phyloP scores from a whole-genome alignment of 768 basidiomycete genomes.

The Tricholoma saponaceum region DNA sequence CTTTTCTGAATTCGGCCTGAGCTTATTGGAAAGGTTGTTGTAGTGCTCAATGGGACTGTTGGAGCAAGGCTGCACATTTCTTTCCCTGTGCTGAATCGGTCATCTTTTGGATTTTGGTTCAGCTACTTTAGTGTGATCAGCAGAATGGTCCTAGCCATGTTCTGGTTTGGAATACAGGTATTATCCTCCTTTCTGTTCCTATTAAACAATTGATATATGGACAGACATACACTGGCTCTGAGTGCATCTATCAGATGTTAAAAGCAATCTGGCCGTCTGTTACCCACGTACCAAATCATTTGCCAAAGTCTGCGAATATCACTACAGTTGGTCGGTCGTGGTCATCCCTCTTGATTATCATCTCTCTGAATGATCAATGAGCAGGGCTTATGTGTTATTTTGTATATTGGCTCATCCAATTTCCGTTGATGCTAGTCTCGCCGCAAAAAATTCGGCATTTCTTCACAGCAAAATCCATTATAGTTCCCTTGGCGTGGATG shows the following conservation, averaged over 20 bases:
- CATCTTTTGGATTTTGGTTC: conserved; percentile 88
- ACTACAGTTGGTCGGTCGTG: conserved; percentile 50
- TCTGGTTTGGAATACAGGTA: conserved; percentile 80
- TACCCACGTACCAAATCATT: conserved; percentile 57
- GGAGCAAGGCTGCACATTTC: conserved; percentile 76
- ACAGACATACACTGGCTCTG: conserved; percentile 58
- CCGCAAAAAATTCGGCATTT: conserved; percentile 76
- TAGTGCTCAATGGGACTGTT: conserved; percentile 75
- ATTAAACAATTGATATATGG: background rate
- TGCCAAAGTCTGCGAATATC: conserved; percentile 54
- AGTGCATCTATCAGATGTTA: conserved; percentile 77
- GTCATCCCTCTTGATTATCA: background rate
- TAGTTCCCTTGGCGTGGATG: conserved; percentile 64
- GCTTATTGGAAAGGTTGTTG: conserved; percentile 30
- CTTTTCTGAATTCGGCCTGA: background rate
- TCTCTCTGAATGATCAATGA: background rate
- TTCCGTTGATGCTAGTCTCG: conserved; percentile 72
- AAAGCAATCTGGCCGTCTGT: conserved; percentile 82
- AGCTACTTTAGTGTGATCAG: conserved; percentile 84
- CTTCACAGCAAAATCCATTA: conserved; percentile 64
- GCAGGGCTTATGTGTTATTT: conserved; percentile 73
- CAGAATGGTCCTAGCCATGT: conserved; percentile 70
- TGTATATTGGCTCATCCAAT: conserved; percentile 73
- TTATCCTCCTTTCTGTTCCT: conserved; percentile 5
- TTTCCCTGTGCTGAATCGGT: conserved; percentile 75